phyloP scores from a whole-genome alignment of 495 filamentous ascomycete genomes.

The Penicillium taxi region DNA sequence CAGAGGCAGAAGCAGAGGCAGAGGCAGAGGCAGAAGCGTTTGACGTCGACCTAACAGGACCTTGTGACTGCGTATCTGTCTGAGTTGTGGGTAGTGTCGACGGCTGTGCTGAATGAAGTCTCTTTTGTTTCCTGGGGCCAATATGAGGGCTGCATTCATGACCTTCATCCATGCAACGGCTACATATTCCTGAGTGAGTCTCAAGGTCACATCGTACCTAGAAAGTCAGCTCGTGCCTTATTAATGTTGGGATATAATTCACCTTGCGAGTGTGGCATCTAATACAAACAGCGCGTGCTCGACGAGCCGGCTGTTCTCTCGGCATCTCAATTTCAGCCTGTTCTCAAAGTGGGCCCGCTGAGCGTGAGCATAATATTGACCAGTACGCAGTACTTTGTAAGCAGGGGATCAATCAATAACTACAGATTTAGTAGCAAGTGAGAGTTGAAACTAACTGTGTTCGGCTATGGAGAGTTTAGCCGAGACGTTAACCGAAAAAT shows the following conservation, averaged over 20 bases:
- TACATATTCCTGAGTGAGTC: constrained; percentile 4
- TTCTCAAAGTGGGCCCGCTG: too few relatives aligned
- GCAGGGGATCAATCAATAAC: too few relatives aligned
- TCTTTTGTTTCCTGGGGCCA: constrained; percentile 5
- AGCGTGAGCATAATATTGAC: too few relatives aligned
- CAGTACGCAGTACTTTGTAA: too few relatives aligned
- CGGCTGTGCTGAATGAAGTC: constrained; percentile 2
- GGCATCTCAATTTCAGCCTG: too few relatives aligned
- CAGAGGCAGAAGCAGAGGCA: too few relatives aligned
- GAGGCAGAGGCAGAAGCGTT: too few relatives aligned
- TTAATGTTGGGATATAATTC: not conserved
- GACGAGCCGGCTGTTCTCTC: constrained; percentile 1
- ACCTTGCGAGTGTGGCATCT: constrained; percentile 13
- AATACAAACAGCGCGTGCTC: constrained; percentile 10
- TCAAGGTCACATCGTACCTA: constrained; percentile 14
- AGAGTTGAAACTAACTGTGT: too few relatives aligned
- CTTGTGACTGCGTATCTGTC: not conserved
- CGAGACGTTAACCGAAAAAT: too few relatives aligned
- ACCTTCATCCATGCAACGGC: constrained; percentile 3
- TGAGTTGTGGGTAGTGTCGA: not conserved
- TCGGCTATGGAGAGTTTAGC: too few relatives aligned
- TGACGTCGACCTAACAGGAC: too few relatives aligned
- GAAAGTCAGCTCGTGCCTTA: not conserved
- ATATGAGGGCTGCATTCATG: constrained; percentile 6
- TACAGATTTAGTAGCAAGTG: too few relatives aligned